These are phyloP conservation scores for Chloris gayana DNA, from an alignment of 176 grass and related monocot species.

Conservation along the genomic window DNA sequence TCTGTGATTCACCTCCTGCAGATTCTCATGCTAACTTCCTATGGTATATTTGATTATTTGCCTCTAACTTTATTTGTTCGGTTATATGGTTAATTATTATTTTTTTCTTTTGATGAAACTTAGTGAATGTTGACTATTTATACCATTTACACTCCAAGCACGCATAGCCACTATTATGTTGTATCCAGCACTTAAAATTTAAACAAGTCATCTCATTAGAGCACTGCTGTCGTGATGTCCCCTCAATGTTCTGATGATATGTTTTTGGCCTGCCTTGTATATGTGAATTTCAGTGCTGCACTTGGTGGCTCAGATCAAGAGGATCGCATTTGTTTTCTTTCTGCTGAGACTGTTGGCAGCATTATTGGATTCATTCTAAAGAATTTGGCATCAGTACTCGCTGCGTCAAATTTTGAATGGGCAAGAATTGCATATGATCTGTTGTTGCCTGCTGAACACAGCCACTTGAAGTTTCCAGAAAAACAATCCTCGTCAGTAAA, in stretches of 20 bases:
- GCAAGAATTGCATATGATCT: conserved; percentile 50
- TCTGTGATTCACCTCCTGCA: conserved; percentile 43
- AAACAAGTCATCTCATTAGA: background rate
- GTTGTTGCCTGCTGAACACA: conserved; percentile 42
- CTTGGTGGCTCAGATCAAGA: conserved; percentile 85
- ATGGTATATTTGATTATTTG: conserved; percentile 55
- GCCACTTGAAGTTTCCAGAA: conserved; percentile 45
- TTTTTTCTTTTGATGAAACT: conserved; percentile 4
- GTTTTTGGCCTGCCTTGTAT: conserved; percentile 7
- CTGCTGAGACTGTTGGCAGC: conserved; percentile 52
- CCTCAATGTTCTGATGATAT: background rate
- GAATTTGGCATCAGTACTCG: conserved; percentile 55
- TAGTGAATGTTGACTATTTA: conserved; percentile 6
- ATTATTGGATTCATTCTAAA: conserved; percentile 57
- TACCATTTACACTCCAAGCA: background rate
- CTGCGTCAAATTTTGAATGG: conserved; percentile 64
- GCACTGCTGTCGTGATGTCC: background rate
- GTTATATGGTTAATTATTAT: background rate
- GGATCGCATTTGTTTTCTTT: conserved; percentile 74
- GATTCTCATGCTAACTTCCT: conserved; percentile 52
- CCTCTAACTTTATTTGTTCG: conserved; percentile 14
- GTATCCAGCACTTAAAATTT: background rate
- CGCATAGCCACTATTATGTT: background rate
- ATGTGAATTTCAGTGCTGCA: conserved; percentile 61
- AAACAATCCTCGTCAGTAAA: conserved; percentile 40